phyloP scores from a whole-genome alignment of 495 filamentous ascomycete genomes.

The Daldinia caldariorum region DNA sequence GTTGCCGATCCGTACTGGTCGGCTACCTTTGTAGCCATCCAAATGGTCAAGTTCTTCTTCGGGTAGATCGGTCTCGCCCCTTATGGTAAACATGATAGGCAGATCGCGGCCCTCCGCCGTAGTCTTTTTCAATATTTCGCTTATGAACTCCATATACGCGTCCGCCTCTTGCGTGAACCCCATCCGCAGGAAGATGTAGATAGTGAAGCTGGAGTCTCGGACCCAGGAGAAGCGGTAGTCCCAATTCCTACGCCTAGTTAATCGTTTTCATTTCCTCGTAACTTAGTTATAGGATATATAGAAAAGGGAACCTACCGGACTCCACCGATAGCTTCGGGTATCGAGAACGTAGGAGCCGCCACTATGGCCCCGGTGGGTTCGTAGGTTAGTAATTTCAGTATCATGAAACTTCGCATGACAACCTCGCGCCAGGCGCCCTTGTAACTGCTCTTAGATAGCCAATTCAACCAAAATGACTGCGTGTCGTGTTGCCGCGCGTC shows the following conservation, averaged over 20 bases:
- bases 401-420: constrained; percentile 72
- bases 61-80: constrained; percentile 75
- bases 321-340: constrained; percentile 77
- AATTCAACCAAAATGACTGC: constrained; percentile 73
- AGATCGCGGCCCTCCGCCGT: constrained; percentile 61
- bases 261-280: background rate
- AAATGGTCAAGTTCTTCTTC: constrained; percentile 72
- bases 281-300: background rate
- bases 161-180: constrained; percentile 79
- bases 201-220: constrained; percentile 76
- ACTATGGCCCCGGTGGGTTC: constrained; percentile 62
- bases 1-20: constrained; percentile 77
- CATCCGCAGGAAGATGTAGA: constrained; percentile 77
- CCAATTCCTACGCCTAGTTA: constrained; percentile 66
- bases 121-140: constrained; percentile 67
- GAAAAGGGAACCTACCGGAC: constrained; percentile 50
- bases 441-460: constrained; percentile 73
- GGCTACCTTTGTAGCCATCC: constrained; percentile 72
- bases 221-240: constrained; percentile 82
- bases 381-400: constrained; percentile 77
- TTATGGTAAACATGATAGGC: constrained; percentile 81
- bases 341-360: constrained; percentile 66
- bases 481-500: constrained; percentile 71
- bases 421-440: constrained; percentile 76
- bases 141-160: constrained; percentile 78